Conservation (phyloP, 2,329 filamentous ascomycete species). For the Colletotrichum agaves region DNA sequence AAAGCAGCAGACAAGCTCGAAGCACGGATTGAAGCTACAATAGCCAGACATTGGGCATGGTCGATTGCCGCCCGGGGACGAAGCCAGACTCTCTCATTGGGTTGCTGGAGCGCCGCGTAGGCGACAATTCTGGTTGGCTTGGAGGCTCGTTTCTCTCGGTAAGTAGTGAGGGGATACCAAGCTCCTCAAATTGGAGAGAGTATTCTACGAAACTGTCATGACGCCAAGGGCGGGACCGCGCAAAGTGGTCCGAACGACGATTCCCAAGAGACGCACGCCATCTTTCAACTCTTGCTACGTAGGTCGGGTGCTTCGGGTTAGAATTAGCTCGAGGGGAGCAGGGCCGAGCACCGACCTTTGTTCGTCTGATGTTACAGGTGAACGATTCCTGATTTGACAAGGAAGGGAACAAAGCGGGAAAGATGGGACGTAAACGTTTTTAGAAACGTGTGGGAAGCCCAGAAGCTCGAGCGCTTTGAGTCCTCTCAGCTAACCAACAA, state of each 20-base stretch:
- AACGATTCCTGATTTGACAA: constrained; percentile 8
- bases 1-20: too few species aligned
- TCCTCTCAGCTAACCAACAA: not conserved
- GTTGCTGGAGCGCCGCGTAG: too few species aligned
- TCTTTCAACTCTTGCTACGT: not conserved
- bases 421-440: not conserved
- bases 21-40: too few species aligned
- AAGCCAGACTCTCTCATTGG: too few species aligned
- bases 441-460: not conserved
- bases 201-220: not conserved
- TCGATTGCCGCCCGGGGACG: too few species aligned
- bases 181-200: not conserved
- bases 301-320: too few species aligned
- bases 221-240: constrained; percentile 1
- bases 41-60: too few species aligned
- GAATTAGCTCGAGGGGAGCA: not conserved
- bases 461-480: not conserved
- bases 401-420: constrained; percentile 18
- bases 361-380: constrained; percentile 36
- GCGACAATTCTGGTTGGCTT: too few species aligned
- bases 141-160: too few species aligned
- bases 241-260: constrained; percentile 20
- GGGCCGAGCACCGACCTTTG: constrained; percentile 30
- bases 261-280: not conserved
- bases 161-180: too few species aligned